Evolutionary conservation across 75 land plant genomes (phyloP).

Genomic region (Pinus tabuliformis): DNA sequence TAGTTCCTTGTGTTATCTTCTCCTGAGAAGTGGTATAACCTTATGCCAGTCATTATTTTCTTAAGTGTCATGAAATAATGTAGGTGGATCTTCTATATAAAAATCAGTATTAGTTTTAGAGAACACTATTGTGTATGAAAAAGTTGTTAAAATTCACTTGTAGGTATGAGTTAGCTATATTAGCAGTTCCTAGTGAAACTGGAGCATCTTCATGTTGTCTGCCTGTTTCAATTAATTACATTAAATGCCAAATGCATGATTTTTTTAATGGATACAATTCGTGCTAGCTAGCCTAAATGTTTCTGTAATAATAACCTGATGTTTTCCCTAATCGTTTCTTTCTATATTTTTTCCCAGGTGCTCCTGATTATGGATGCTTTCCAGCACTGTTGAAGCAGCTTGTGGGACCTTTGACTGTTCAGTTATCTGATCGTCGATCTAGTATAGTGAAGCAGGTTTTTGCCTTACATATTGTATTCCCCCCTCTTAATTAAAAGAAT

Average conservation of each 20-base stretch:
- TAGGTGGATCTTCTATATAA: background rate
- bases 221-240: too few relatives aligned
- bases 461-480: background rate
- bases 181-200: background rate
- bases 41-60: background rate
- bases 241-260: too few relatives aligned
- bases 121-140: background rate
- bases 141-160: background rate
- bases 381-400: conserved; percentile 85
- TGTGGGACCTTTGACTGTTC: conserved; percentile 71
- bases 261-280: too few relatives aligned
- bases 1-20: background rate
- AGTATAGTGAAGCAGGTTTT: conserved; percentile 98
- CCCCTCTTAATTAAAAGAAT: background rate
- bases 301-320: too few relatives aligned
- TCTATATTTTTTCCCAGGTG: conserved; percentile 51
- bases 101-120: background rate
- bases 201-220: too few relatives aligned
- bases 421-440: conserved; percentile 90
- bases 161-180: background rate
- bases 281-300: too few relatives aligned
- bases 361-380: conserved; percentile 83
- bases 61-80: too few relatives aligned
- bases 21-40: background rate
- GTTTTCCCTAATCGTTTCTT: too few relatives aligned